Evolutionary conservation across 2,329 filamentous ascomycete genomes (phyloP).

Genomic region (Exophiala sp.): DNA sequence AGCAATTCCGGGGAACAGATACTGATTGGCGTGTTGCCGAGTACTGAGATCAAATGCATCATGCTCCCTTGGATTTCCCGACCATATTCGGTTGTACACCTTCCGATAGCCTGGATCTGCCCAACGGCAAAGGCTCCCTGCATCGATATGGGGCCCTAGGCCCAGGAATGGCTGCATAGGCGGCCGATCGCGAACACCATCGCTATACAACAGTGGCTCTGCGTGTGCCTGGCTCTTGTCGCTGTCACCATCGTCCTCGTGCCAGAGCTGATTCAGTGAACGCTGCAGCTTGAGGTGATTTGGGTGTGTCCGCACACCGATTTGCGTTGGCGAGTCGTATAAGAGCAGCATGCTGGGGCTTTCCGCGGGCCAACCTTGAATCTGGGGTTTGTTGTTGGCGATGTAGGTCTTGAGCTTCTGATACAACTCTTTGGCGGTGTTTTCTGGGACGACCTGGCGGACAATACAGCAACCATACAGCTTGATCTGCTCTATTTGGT

Average conservation of each 20-base stretch:
- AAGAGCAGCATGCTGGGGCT: constrained; percentile 39
- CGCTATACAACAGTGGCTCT: constrained; percentile 39
- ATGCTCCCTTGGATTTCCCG: constrained; percentile 35
- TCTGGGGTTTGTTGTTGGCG: constrained; percentile 32
- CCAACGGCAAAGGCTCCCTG: constrained; percentile 43
- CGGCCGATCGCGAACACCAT: constrained; percentile 38
- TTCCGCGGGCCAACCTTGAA: constrained; percentile 36
- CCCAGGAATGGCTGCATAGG: constrained; percentile 39
- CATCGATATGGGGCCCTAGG: constrained; percentile 45
- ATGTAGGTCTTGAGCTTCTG: constrained; percentile 34
- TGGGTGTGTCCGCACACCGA: constrained; percentile 36
- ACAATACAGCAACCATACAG: constrained; percentile 31
- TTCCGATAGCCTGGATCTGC: constrained; percentile 38
- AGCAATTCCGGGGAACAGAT: constrained; percentile 34
- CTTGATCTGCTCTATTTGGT: constrained; percentile 31
- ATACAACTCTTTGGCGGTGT: constrained; percentile 3
- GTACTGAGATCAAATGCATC: constrained; percentile 38
- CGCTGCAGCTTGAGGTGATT: constrained; percentile 36
- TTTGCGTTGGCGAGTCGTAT: constrained; percentile 38
- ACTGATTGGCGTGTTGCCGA: constrained; percentile 29
- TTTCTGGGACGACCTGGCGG: constrained; percentile 8
- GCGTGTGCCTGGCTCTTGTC: constrained; percentile 21
- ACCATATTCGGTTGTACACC: constrained; percentile 37
- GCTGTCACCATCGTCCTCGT: constrained; percentile 29
- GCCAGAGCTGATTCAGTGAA: constrained; percentile 38